phyloP scores from a whole-genome alignment of 345 rosid species.

The Eucalyptus coolabah region DNA sequence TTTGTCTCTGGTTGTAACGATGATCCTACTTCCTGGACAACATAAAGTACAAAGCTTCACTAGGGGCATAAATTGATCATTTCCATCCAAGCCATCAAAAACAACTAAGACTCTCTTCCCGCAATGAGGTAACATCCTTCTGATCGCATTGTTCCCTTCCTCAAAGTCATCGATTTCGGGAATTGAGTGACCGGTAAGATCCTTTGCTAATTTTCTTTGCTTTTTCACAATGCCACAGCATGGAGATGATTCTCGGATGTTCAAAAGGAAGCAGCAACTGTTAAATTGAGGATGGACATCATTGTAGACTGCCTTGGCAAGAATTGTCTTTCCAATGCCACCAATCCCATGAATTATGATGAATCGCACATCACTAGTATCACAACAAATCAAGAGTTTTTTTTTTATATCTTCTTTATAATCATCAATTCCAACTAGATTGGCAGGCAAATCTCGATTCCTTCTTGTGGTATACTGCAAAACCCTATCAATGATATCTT shows the following conservation, averaged over 20 bases:
- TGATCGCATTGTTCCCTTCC: background rate
- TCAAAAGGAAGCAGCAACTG: background rate
- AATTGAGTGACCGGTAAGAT: accelerated
- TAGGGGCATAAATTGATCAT: background rate
- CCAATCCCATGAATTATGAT: background rate
- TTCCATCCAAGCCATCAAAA: background rate
- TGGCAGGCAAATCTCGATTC: background rate
- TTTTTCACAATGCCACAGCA: background rate
- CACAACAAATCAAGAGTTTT: background rate
- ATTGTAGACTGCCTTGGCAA: background rate
- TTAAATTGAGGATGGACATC: background rate
- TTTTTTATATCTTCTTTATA: background rate
- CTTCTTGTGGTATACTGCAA: accelerated
- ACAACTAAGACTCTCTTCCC: background rate
- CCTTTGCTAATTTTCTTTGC: background rate
- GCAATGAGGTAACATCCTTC: accelerated
- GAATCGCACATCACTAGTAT: background rate
- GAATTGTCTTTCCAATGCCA: background rate
- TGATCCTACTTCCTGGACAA: background rate
- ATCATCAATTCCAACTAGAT: background rate
- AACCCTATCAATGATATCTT: background rate
- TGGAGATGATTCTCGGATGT: background rate
- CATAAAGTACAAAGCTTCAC: background rate
- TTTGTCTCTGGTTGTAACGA: background rate
- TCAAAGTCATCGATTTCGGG: background rate